Conservation (phyloP, 164 flowering plant genomes). For the Tetracentron sinense region DNA sequence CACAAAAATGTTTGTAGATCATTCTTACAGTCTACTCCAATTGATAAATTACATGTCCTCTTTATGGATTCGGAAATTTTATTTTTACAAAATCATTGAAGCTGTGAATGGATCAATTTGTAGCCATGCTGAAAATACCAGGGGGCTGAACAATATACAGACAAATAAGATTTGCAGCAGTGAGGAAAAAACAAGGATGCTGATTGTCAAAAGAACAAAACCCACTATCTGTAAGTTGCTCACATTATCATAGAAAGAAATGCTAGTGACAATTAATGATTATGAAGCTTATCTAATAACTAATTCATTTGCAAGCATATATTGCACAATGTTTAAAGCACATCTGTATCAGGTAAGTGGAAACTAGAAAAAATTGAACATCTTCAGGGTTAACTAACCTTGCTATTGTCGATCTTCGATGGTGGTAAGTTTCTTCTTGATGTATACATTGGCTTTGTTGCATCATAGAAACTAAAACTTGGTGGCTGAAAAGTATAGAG, state of each 20-base stretch:
- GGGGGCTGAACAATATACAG: no score
- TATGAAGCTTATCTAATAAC: not conserved
- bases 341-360: slow-evolving; percentile 2
- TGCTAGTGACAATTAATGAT: no score
- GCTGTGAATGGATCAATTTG: no score
- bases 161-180: not conserved
- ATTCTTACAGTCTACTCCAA: no score
- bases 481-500: slow-evolving; percentile 61
- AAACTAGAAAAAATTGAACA: not conserved
- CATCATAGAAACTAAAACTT: slow-evolving; percentile 89
- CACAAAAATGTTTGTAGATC: no score
- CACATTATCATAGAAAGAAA: no score
- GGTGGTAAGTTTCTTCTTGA: slow-evolving; percentile 96
- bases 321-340: not conserved
- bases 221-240: not conserved
- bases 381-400: slow-evolving; percentile 37
- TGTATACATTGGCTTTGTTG: slow-evolving; percentile 83
- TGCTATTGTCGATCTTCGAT: slow-evolving; percentile 71
- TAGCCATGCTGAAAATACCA: no score
- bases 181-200: not conserved
- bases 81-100: no score
- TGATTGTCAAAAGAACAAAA: not conserved
- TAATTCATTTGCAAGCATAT: not conserved
- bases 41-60: no score
- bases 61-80: no score